These are phyloP conservation scores for Trametes villosa DNA, from an alignment of 768 basidiomycete genomes.

Conservation along the genomic window DNA sequence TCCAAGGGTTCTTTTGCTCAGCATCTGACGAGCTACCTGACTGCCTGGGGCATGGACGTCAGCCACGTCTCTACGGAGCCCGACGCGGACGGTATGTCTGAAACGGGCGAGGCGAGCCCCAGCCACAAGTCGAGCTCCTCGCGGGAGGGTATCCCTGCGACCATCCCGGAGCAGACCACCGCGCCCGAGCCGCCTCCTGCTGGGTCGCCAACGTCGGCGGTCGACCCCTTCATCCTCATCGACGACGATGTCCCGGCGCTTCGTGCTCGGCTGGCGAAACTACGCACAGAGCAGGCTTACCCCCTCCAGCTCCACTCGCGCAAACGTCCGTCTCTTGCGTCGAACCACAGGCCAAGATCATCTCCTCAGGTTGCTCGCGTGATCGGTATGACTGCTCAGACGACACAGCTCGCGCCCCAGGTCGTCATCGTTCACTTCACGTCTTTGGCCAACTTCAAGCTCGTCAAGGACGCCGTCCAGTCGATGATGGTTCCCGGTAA, in stretches of 20 bases:
- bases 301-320: slow-evolving; percentile 45
- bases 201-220: slow-evolving; percentile 6
- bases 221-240: slow-evolving; percentile 77
- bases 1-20: slow-evolving; percentile 89
- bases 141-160: neutral
- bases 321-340: slow-evolving; percentile 71
- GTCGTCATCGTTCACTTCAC: slow-evolving; percentile 88
- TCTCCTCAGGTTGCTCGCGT: slow-evolving; percentile 76
- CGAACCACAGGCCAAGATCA: slow-evolving; percentile 76
- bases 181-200: slow-evolving; percentile 19
- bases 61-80: slow-evolving; percentile 72
- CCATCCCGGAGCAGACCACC: neutral
- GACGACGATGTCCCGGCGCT: slow-evolving; percentile 90
- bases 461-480: slow-evolving; percentile 84
- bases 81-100: slow-evolving; percentile 47
- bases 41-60: slow-evolving; percentile 95
- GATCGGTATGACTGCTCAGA: slow-evolving; percentile 41
- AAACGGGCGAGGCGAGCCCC: slow-evolving; percentile 18
- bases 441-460: slow-evolving; percentile 85
- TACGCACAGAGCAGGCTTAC: slow-evolving; percentile 61
- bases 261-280: slow-evolving; percentile 69
- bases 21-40: slow-evolving; percentile 90
- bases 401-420: slow-evolving; percentile 39
- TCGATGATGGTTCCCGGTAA: slow-evolving; percentile 57
- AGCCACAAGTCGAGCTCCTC: slow-evolving; percentile 1